Percentiles rank a stretch among this genome's conserved stretches.
These are phyloP conservation scores for Flaveria bidentis DNA, from an alignment of 129 eudicot species.

Conservation along the genomic window DNA sequence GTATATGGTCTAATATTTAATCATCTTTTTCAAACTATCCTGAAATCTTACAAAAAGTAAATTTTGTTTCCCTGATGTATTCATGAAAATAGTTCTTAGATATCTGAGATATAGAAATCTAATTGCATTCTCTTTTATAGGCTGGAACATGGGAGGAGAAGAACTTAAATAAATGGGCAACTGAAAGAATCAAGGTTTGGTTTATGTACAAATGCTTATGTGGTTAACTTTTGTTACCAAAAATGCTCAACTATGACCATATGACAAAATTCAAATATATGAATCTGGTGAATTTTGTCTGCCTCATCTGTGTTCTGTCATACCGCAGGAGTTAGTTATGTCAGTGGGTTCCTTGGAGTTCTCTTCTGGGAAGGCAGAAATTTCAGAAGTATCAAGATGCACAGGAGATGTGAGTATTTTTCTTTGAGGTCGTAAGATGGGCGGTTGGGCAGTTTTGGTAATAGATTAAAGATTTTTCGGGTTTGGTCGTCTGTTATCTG, in stretches of 20 bases:
- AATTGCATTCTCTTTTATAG: slow-evolving; percentile 33
- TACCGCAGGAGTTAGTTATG: slow-evolving; percentile 70
- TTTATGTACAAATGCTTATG: background rate
- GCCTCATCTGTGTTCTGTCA: background rate
- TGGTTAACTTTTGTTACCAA: background rate
- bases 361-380: slow-evolving; percentile 80
- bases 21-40: too few species aligned
- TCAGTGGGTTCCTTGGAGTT: slow-evolving; percentile 74
- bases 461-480: background rate
- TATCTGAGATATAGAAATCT: background rate
- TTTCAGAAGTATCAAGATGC: slow-evolving; percentile 82
- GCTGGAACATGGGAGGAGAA: slow-evolving; percentile 99
- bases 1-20: too few species aligned
- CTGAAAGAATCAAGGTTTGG: slow-evolving; percentile 75
- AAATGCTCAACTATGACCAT: background rate
- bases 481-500: background rate
- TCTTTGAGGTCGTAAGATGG: background rate
- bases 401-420: slow-evolving; percentile 79
- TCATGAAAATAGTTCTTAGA: too few species aligned
- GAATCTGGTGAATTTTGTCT: background rate
- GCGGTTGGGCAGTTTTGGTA: background rate
- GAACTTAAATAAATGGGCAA: slow-evolving; percentile 88
- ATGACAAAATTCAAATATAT: background rate
- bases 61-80: too few species aligned
- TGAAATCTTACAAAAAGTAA: too few species aligned